Percentiles rank a stretch among this genome's conserved stretches.
Evolutionary conservation across 352 stramenopile genomes (phyloP).

Genomic region (Phytopythium vexans): DNA sequence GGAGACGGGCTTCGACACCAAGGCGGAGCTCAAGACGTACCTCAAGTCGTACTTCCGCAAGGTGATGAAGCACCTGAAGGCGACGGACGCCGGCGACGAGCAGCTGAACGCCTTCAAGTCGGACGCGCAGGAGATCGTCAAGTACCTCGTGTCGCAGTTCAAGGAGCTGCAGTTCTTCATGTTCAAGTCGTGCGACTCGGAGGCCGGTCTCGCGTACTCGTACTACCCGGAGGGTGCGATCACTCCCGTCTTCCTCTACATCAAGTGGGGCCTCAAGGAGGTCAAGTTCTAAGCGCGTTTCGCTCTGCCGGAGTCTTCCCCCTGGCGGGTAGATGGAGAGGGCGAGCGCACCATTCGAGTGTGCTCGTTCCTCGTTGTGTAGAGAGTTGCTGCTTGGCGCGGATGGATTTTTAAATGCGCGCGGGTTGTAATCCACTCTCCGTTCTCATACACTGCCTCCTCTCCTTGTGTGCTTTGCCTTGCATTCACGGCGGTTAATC

Average conservation of each 20-base stretch:
- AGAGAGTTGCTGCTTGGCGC: no score
- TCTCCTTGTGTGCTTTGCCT: not conserved
- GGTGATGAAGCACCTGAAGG: constrained; percentile 64
- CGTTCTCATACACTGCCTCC: not conserved
- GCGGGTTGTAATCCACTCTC: not conserved
- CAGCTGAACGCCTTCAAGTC: constrained; percentile 46
- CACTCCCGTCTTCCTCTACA: constrained; percentile 56
- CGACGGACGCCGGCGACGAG: constrained; percentile 38
- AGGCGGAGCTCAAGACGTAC: constrained; percentile 67
- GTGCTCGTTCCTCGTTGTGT: not conserved
- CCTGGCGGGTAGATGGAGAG: no score
- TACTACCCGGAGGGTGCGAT: constrained; percentile 60
- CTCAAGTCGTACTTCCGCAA: constrained; percentile 72
- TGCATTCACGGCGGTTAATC: not conserved
- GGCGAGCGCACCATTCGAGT: not conserved
- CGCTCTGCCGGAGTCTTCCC: constrained; percentile 5
- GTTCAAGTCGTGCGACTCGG: constrained; percentile 61
- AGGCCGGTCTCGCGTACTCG: constrained; percentile 58
- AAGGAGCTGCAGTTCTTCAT: constrained; percentile 72
- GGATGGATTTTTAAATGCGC: no score
- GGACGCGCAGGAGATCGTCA: constrained; percentile 65
- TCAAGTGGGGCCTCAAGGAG: constrained; percentile 71
- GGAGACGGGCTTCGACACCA: constrained; percentile 61
- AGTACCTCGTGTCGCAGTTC: constrained; percentile 60
- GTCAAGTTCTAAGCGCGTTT: constrained; percentile 58